A percentile compares a stretch with the other conserved stretches of the same genome.
These are phyloP conservation scores for Ustulina deusta DNA, from an alignment of 2,329 filamentous ascomycete species.

Conservation along the genomic window DNA sequence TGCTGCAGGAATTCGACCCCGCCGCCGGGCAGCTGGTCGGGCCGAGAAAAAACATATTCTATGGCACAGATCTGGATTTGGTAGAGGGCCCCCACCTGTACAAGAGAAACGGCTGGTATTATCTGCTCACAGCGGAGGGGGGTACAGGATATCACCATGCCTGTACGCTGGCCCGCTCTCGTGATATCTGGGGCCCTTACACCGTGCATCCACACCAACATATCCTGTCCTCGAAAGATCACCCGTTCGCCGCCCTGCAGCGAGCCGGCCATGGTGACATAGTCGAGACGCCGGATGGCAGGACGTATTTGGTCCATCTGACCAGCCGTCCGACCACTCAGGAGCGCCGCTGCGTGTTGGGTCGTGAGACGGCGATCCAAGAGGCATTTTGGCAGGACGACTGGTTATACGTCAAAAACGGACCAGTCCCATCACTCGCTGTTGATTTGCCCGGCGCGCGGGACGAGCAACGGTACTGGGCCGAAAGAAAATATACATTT, in stretches of 20 bases:
- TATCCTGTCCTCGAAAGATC: slow-evolving; percentile 66
- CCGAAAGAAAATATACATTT: slow-evolving; percentile 62
- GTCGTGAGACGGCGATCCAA: slow-evolving; percentile 69
- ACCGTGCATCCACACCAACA: slow-evolving; percentile 69
- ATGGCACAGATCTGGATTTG: slow-evolving; percentile 65
- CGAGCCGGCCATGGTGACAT: slow-evolving; percentile 66
- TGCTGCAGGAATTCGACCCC: slow-evolving; percentile 68
- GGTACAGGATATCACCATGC: slow-evolving; percentile 72
- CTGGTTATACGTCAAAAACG: slow-evolving; percentile 72
- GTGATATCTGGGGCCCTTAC: slow-evolving; percentile 70
- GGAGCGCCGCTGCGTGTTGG: slow-evolving; percentile 64
- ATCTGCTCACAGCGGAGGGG: slow-evolving; percentile 70
- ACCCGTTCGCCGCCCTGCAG: slow-evolving; percentile 63
- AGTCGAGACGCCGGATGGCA: slow-evolving; percentile 65
- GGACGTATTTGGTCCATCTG: slow-evolving; percentile 66
- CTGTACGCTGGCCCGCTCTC: slow-evolving; percentile 67
- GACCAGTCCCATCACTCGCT: slow-evolving; percentile 65
- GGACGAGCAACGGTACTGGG: slow-evolving; percentile 65
- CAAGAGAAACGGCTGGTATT: slow-evolving; percentile 69
- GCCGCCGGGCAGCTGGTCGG: slow-evolving; percentile 63
- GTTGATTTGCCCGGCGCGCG: slow-evolving; percentile 63
- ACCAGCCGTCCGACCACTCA: slow-evolving; percentile 64
- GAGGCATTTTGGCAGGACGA: slow-evolving; percentile 71
- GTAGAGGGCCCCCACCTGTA: slow-evolving; percentile 71
- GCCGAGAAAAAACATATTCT: slow-evolving; percentile 66